Base-by-base conservation (phyloP, 2,329 filamentous ascomycete species). In the Penicillium sp. region DNA sequence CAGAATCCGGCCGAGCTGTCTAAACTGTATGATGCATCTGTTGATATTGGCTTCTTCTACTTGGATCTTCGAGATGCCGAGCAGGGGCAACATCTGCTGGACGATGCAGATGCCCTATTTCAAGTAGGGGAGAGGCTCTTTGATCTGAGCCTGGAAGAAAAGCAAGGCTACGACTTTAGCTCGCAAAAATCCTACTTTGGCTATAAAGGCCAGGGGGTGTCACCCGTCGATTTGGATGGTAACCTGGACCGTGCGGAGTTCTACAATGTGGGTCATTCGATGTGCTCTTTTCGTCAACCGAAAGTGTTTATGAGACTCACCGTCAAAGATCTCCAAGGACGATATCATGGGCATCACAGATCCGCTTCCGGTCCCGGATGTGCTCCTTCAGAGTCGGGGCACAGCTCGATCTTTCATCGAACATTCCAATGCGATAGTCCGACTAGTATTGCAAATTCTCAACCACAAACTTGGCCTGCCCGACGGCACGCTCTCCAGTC, bases 11-110 rank as follows among this genome's bases (percentile, higher is more conserved):
- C 46, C 3, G 73, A 74, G 57, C 55, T 60, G 5, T 43, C 61
- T 8, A 62, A 64, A 24, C 64, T 76, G 24, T 68, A 64, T 28
- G 47, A 61, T 32, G 68, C 69, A n/a, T 71, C 66, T n/a, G 64
- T 67, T 36, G 71, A 78, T 3, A 65, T 80, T 1, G 78, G 78
- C 1, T 81, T 81, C 65, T 81, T 80, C 65, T 81, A 81, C 53
- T 67, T 81, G 5, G 75, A 80, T 53, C 61, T 80, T 3, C 63
- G 67, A 24, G 59, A 59, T 41, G 60, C 59, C 1, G 53, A 61
- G 2, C 51, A 66, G 13, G 75, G 75, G 5, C 56, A 67, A 11
- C 57, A 58, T 1, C 56, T 80, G 3, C 64, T 79, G 1, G 37
- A 55, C 2, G 66, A 75, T 47, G 72, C 73, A 3, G 68, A 77